Conservation (phyloP, 805 yeast genomes). For the Hanseniaspora singularis region DNA sequence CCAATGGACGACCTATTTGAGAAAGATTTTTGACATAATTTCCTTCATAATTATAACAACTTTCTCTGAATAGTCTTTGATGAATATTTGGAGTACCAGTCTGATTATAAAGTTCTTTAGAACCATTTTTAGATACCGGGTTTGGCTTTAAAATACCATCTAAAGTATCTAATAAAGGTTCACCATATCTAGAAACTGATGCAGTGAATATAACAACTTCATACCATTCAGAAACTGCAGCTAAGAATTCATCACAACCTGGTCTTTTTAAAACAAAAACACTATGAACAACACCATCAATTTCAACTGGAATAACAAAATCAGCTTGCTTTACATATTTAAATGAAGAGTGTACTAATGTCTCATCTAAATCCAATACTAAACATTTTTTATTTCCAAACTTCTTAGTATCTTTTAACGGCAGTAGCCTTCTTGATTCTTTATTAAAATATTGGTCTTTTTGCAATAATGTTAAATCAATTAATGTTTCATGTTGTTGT, state of each 20-base stretch:
- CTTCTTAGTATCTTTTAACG: slow-evolving; percentile 31
- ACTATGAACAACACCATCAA: slow-evolving; percentile 81
- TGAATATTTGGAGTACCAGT: slow-evolving; percentile 40
- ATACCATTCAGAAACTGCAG: slow-evolving; percentile 67
- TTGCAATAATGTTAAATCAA: slow-evolving; percentile 55
- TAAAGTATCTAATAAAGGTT: slow-evolving; percentile 80
- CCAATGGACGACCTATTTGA: slow-evolving; percentile 84
- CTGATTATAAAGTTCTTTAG: slow-evolving; percentile 30
- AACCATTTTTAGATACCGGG: slow-evolving; percentile 29
- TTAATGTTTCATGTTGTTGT: slow-evolving; percentile 21
- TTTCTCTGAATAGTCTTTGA: slow-evolving; percentile 86
- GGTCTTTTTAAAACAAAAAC: slow-evolving; percentile 96
- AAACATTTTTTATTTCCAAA: slow-evolving; percentile 67
- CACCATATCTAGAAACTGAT: slow-evolving; percentile 88
- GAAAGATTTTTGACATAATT: slow-evolving; percentile 88
- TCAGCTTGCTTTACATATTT: slow-evolving; percentile 86
- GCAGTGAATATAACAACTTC: slow-evolving; percentile 98
- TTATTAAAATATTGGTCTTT: slow-evolving; percentile 59
- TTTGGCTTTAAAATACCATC: slow-evolving; percentile 43
- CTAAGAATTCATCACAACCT: slow-evolving; percentile 89
- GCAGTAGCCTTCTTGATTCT: slow-evolving; percentile 55
- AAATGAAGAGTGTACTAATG: slow-evolving; percentile 90
- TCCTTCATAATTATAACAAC: slow-evolving; percentile 88
- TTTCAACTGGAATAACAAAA: slow-evolving; percentile 94
- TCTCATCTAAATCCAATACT: slow-evolving; percentile 87